Conservation (phyloP, 2,329 filamentous ascomycete species). For the Macroventuria anomochaeta region DNA sequence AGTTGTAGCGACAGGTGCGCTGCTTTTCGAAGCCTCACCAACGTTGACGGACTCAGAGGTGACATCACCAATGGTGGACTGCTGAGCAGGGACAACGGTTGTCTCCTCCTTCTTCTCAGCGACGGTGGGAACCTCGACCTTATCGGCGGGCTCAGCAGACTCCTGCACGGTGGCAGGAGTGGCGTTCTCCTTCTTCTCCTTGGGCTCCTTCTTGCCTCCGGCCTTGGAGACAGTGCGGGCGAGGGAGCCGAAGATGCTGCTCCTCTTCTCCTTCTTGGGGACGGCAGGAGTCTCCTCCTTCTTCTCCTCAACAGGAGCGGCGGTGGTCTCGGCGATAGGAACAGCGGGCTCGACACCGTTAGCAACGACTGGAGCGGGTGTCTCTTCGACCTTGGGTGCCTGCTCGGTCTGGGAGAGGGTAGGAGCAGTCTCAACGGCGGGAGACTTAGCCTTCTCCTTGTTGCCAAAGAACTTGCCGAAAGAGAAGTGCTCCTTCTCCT, state of each 20-base stretch:
- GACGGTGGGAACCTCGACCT: constrained; percentile 29
- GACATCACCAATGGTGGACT: constrained; percentile 47
- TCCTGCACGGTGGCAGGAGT: constrained; percentile 47
- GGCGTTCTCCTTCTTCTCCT: constrained; percentile 45
- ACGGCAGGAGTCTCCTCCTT: constrained; percentile 52
- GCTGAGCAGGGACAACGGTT: constrained; percentile 34
- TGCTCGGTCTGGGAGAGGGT: constrained; percentile 53
- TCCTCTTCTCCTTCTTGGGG: constrained; percentile 76
- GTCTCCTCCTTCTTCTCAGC: constrained; percentile 43
- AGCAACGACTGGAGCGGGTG: constrained; percentile 28
- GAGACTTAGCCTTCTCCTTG: constrained; percentile 60
- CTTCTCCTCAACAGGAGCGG: constrained; percentile 52
- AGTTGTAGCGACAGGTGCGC: constrained; percentile 50
- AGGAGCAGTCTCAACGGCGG: constrained; percentile 47
- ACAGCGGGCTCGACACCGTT: constrained; percentile 36
- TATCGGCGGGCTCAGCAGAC: constrained; percentile 37
- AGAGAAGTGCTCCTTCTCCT: constrained; percentile 59
- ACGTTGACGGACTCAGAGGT: constrained; percentile 48
- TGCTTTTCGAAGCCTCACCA: constrained; percentile 50
- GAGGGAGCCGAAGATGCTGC: constrained; percentile 80
- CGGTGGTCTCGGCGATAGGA: constrained; percentile 50
- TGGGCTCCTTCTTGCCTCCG: constrained; percentile 47
- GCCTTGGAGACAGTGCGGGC: constrained; percentile 55
- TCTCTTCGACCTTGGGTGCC: constrained; percentile 45
- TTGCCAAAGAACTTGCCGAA: constrained; percentile 59